A percentile compares a stretch with the other conserved stretches of the same genome.
These are phyloP conservation scores for Capronia americana DNA, from an alignment of 2,329 filamentous ascomycete genomes.

Conservation along the genomic window DNA sequence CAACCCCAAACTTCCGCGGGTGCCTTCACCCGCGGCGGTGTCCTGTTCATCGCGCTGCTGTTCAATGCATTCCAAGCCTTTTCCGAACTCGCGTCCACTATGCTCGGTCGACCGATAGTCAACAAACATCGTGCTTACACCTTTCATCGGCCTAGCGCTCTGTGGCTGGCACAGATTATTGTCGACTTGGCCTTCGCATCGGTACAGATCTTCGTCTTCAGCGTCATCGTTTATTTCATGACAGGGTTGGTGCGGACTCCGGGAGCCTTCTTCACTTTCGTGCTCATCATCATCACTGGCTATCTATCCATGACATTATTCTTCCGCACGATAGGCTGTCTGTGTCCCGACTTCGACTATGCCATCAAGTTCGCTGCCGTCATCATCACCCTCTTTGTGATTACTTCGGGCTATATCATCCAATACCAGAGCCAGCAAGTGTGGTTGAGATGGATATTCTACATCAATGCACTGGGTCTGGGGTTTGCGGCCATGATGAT, in stretches of 20 bases:
- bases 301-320: conserved; percentile 78
- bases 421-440: conserved; percentile 76
- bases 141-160: conserved; percentile 79
- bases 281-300: conserved; percentile 70
- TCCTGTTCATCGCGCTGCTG: conserved; percentile 78
- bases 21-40: conserved; percentile 80
- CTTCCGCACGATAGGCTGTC: conserved; percentile 75
- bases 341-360: conserved; percentile 82
- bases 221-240: conserved; percentile 81
- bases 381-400: conserved; percentile 79
- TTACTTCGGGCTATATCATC: conserved; percentile 83
- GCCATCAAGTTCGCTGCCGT: conserved; percentile 83
- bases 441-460: conserved; percentile 82
- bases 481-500: conserved; percentile 81
- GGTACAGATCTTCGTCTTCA: conserved; percentile 73
- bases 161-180: conserved; percentile 80
- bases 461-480: conserved; percentile 75
- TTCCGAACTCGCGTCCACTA: conserved; percentile 74
- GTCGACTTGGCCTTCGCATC: conserved; percentile 73
- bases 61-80: conserved; percentile 92
- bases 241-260: conserved; percentile 70
- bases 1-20: conserved; percentile 68
- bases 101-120: conserved; percentile 77
- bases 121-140: conserved; percentile 86
- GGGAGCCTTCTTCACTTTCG: conserved; percentile 79